phyloP scores from a whole-genome alignment of 1,139 yeast genomes.

The Casaregolazyma suthepensis region DNA sequence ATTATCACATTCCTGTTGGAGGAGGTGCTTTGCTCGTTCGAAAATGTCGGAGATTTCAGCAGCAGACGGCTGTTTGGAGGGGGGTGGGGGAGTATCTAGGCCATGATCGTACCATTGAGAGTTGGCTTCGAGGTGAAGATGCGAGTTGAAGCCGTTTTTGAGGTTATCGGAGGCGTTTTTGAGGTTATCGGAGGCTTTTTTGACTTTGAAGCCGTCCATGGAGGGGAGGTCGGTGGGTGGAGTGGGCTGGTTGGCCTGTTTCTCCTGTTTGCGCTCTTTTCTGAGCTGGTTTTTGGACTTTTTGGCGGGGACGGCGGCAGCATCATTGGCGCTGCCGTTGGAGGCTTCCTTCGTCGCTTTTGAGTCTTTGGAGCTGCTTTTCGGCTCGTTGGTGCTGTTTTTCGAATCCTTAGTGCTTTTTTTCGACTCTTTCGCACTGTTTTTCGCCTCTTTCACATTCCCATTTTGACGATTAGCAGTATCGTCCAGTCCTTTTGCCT shows the following conservation, averaged over 20 bases:
- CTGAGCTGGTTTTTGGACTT: slow-evolving; percentile 21
- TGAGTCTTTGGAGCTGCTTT: not conserved
- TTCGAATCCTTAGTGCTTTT: not conserved
- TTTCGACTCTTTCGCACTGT: not conserved
- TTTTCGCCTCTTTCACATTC: not conserved
- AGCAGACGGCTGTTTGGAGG: slow-evolving; percentile 40
- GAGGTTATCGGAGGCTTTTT: not conserved
- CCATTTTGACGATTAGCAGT: not conserved
- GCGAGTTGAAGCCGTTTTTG: slow-evolving; percentile 18
- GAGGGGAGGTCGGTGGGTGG: slow-evolving; percentile 17
- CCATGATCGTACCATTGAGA: slow-evolving; percentile 70
- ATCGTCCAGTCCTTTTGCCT: not conserved
- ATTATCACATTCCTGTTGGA: slow-evolving; percentile 64
- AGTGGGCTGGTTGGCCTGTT: slow-evolving; percentile 14
- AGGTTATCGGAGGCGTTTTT: slow-evolving; percentile 12
- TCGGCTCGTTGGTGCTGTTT: not conserved
- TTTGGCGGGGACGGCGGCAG: not conserved
- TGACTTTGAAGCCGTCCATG: slow-evolving; percentile 11
- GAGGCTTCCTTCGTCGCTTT: not conserved
- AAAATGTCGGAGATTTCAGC: slow-evolving; percentile 51
- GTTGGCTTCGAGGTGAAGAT: slow-evolving; percentile 57
- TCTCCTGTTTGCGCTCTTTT: slow-evolving; percentile 22
- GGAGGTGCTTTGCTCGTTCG: slow-evolving; percentile 58
- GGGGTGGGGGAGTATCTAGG: slow-evolving; percentile 35
- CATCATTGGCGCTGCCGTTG: not conserved